A percentile compares a stretch with the other conserved stretches of the same genome.
phyloP scores from a whole-genome alignment of 2,329 filamentous ascomycete species.

The Phaeophleospora eucalypticola region DNA sequence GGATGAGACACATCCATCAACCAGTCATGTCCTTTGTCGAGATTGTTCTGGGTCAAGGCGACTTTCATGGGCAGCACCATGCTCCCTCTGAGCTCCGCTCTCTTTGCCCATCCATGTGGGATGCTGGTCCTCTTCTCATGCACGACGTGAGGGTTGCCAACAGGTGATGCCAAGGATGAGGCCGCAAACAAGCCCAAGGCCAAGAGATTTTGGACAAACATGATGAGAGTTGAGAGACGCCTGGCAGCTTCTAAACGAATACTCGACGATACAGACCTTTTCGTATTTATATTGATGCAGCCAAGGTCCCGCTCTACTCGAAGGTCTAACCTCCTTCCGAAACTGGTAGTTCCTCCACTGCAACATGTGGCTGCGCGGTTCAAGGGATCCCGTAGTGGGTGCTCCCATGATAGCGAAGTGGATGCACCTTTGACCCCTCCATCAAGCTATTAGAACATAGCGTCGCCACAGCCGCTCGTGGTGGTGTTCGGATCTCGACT shows the following conservation, averaged over 20 bases:
- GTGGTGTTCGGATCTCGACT: neutral
- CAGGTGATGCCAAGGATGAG: conserved; percentile 21
- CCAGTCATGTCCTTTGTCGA: conserved; percentile 31
- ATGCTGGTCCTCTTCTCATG: conserved; percentile 30
- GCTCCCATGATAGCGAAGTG: neutral
- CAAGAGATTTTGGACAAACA: conserved; percentile 3
- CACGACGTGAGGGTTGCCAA: conserved; percentile 22
- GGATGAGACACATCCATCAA: conserved; percentile 41
- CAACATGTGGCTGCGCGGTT: neutral
- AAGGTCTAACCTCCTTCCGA: neutral
- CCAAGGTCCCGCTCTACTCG: neutral
- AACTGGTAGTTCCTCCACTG: neutral
- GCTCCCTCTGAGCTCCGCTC: conserved; percentile 23
- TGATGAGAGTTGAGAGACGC: neutral
- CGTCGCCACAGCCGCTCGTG: neutral
- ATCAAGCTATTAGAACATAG: neutral
- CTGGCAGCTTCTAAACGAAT: too few relatives aligned
- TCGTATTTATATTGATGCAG: too few relatives aligned
- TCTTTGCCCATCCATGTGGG: conserved; percentile 29
- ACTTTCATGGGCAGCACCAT: conserved; percentile 33
- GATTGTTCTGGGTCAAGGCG: conserved; percentile 34
- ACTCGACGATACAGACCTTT: too few relatives aligned
- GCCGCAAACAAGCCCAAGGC: conserved; percentile 12
- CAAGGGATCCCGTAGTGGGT: neutral
- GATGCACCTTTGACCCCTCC: neutral